Base-by-base conservation (phyloP, 2,329 filamentous ascomycete genomes). In the Penicillium sp. region DNA sequence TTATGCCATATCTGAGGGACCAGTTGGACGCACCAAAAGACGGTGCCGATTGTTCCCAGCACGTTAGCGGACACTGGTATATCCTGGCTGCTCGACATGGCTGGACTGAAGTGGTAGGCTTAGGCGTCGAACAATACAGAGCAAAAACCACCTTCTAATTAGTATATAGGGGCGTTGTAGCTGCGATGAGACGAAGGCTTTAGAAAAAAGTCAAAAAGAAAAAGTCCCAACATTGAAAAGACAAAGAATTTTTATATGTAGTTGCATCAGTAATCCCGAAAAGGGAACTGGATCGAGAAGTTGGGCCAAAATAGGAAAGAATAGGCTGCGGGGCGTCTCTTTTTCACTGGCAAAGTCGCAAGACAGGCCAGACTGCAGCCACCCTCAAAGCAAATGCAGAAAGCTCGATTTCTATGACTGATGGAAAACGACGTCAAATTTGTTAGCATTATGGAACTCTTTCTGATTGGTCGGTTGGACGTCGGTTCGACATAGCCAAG, bases 1-100 rank as follows among this genome's bases (percentile, higher is more conserved):
- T 85, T 87, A 58, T 81, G 78, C 80, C 81, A 85, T 72, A 87
- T 85, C 62, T 77, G 74, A 12, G 68, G 68, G 16, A 74, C 61
- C 40, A 74, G 58, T 60, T 77, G 65, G 54, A 74, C 63, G 52
- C 71, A 74, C 72, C 73, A 75, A 40, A 74, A 64, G 11, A 74
- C 66, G 1, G 72, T 74, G 6, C 72, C 73, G 49, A 75, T 74
- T 3, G 72, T 75, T 33, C 73, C 72, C 14, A 75, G 67, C 24
- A 74, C 65, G 47, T 70, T 73, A 45, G 72, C 70, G 6, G 70
- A 65, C 14, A 70, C 59, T 3, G 71, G 72, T 26, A 71, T 65
- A n/a, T 68, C 57, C 6, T 58, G 59, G n/a, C 46, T 45, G 23
- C 57, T 49, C 16, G 53, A 35, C 61, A 61, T 64, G 28, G 20